Evolutionary conservation across 331 rosid genomes (phyloP).

Genomic region (Quercus phellos): DNA sequence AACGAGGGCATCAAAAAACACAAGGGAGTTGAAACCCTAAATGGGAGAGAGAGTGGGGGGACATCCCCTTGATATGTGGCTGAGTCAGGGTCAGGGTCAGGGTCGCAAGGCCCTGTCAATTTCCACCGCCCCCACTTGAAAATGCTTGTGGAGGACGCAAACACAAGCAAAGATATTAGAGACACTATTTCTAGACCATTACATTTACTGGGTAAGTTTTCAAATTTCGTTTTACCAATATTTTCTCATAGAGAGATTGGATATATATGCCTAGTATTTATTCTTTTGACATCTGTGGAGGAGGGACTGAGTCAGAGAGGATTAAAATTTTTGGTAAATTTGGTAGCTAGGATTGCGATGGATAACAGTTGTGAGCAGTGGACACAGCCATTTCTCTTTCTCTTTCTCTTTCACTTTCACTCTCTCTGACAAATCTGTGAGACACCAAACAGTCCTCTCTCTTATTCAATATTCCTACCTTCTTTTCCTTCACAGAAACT

Average conservation of each 20-base stretch:
- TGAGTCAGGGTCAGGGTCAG: slow-evolving; percentile 10
- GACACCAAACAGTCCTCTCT: too few species aligned
- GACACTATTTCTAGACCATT: not conserved
- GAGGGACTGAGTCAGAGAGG: slow-evolving; percentile 30
- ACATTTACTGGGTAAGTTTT: slow-evolving; percentile 29
- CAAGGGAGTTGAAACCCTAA: slow-evolving; percentile 23
- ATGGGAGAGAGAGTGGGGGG: not conserved
- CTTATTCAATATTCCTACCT: not conserved
- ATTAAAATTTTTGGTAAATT: slow-evolving; percentile 45
- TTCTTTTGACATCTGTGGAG: slow-evolving; percentile 41
- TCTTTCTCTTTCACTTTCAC: too few species aligned
- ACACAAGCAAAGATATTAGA: slow-evolving; percentile 1
- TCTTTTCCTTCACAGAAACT: slow-evolving; percentile 11
- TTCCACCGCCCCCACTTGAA: slow-evolving; percentile 26
- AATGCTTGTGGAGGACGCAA: slow-evolving; percentile 45
- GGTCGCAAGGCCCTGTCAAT: slow-evolving; percentile 29
- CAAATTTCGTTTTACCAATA: slow-evolving; percentile 21
- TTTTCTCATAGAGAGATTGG: slow-evolving; percentile 12
- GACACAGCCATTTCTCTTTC: too few species aligned
- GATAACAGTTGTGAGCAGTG: slow-evolving; percentile 35
- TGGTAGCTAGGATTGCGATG: slow-evolving; percentile 59
- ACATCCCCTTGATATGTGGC: slow-evolving; percentile 1
- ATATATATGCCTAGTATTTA: slow-evolving; percentile 21
- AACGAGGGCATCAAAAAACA: not conserved
- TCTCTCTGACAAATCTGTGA: too few species aligned